These are phyloP conservation scores for Synura sp. DNA, from an alignment of 352 stramenopile species.

Conservation along the genomic window DNA sequence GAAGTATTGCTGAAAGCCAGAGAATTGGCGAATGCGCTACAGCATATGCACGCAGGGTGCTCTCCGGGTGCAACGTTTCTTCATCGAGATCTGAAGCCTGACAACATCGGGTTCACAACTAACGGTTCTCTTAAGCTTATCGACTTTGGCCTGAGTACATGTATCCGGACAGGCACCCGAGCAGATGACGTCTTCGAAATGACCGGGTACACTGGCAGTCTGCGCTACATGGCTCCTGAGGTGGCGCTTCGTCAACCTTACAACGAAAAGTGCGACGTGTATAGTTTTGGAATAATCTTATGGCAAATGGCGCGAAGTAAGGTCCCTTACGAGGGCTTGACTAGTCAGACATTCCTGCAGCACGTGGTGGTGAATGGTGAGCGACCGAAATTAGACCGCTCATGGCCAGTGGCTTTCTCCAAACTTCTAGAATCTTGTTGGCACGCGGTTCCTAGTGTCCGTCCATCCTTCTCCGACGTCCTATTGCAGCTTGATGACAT, in stretches of 20 bases:
- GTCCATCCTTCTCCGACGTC: slow-evolving; percentile 43
- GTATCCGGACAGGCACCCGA: not conserved
- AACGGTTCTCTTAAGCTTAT: slow-evolving; percentile 52
- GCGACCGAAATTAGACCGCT: slow-evolving; percentile 48
- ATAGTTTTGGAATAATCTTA: slow-evolving; percentile 43
- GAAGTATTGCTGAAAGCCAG: not conserved
- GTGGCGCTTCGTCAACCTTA: not conserved
- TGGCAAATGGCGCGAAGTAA: slow-evolving; percentile 45
- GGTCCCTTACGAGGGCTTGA: slow-evolving; percentile 47
- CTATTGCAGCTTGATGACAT: not conserved
- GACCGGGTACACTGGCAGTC: slow-evolving; percentile 47
- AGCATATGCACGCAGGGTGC: not conserved
- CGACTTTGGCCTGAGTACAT: slow-evolving; percentile 51
- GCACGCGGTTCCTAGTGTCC: slow-evolving; percentile 39
- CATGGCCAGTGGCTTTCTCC: slow-evolving; percentile 46
- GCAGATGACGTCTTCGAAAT: slow-evolving; percentile 47
- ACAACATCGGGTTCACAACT: slow-evolving; percentile 51
- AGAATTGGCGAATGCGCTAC: not conserved
- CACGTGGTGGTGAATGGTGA: slow-evolving; percentile 46
- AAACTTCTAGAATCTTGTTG: slow-evolving; percentile 46
- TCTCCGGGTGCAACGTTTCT: not conserved
- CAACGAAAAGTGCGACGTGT: slow-evolving; percentile 43
- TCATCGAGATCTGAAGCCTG: slow-evolving; percentile 50
- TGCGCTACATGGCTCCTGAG: slow-evolving; percentile 49
- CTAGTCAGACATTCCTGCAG: slow-evolving; percentile 46